A percentile compares a stretch with the other conserved stretches of the same genome.
phyloP scores from a whole-genome alignment of 176 grass and related monocot species.

The Lolium multiflorum region DNA sequence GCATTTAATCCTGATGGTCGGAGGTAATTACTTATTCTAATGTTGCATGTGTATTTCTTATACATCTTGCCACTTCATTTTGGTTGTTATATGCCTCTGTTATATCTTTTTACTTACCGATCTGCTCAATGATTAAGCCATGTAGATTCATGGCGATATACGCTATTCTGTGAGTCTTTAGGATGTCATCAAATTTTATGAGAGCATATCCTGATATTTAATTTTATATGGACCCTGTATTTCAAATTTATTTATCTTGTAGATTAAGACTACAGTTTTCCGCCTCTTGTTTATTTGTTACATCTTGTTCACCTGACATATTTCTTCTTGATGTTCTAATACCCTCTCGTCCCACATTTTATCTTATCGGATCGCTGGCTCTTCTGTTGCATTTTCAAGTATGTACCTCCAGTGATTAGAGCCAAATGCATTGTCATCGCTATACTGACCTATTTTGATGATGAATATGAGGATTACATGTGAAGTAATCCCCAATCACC shows the following conservation, averaged over 20 bases:
- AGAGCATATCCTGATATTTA: conserved; percentile 25
- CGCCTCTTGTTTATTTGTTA: background rate
- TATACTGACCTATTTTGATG: conserved; percentile 50
- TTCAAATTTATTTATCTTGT: background rate
- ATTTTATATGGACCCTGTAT: background rate
- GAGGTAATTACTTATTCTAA: conserved; percentile 53
- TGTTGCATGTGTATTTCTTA: background rate
- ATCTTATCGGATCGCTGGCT: background rate
- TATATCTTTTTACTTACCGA: background rate
- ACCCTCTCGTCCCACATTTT: background rate
- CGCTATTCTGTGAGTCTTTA: conserved; percentile 53
- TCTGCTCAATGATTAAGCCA: conserved; percentile 51
- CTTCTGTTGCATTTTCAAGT: background rate
- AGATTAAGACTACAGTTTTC: background rate
- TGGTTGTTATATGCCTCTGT: background rate
- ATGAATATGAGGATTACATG: background rate
- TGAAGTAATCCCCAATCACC: conserved; percentile 5
- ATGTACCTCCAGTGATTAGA: conserved; percentile 48
- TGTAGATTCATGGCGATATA: conserved; percentile 46
- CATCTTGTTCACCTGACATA: background rate
- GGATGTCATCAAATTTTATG: conserved; percentile 38
- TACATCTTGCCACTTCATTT: background rate
- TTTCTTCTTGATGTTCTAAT: background rate
- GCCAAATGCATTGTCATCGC: conserved; percentile 49
- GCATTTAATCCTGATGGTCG: conserved; percentile 92